These are phyloP conservation scores for Gentiana macrophylla DNA, from an alignment of 257 asterid genomes.

Conservation along the genomic window DNA sequence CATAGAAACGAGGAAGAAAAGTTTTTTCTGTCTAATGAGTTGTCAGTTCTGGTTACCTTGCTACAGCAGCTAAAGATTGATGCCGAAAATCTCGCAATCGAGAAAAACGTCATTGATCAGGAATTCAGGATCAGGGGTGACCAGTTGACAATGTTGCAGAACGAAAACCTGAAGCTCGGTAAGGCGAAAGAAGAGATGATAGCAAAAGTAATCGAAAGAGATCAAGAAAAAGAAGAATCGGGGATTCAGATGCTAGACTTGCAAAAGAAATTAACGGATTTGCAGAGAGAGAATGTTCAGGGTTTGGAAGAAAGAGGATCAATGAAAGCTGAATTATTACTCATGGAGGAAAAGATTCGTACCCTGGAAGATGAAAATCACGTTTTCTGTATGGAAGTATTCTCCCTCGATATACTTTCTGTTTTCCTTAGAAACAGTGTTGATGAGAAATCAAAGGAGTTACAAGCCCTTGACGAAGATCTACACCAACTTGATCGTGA, in stretches of 20 bases:
- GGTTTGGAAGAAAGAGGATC: constrained; percentile 36
- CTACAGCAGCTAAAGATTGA: constrained; percentile 42
- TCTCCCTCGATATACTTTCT: constrained; percentile 44
- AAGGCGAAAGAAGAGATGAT: constrained; percentile 40
- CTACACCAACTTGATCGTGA: constrained; percentile 23
- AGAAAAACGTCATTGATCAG: constrained; percentile 30
- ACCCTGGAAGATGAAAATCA: constrained; percentile 54
- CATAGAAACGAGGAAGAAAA: constrained; percentile 49
- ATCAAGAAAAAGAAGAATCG: constrained; percentile 35
- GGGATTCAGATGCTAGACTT: constrained; percentile 31
- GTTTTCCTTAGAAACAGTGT: constrained; percentile 39
- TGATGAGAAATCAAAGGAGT: constrained; percentile 36
- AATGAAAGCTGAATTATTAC: constrained; percentile 25
- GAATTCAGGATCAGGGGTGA: constrained; percentile 31
- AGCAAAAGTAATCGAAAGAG: constrained; percentile 38
- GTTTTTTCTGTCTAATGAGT: constrained; percentile 35
- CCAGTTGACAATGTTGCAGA: constrained; percentile 34
- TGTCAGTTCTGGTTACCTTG: constrained; percentile 49
- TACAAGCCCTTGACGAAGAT: constrained; percentile 39
- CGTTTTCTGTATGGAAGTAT: constrained; percentile 28
- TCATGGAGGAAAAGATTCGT: constrained; percentile 34
- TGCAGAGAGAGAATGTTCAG: constrained; percentile 33
- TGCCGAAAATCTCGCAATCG: constrained; percentile 36
- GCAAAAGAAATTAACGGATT: constrained; percentile 23
- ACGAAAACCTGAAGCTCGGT: constrained; percentile 31